Evolutionary conservation across 2,329 filamentous ascomycete species (phyloP).

Genomic region (Thermoascus crustaceus): DNA sequence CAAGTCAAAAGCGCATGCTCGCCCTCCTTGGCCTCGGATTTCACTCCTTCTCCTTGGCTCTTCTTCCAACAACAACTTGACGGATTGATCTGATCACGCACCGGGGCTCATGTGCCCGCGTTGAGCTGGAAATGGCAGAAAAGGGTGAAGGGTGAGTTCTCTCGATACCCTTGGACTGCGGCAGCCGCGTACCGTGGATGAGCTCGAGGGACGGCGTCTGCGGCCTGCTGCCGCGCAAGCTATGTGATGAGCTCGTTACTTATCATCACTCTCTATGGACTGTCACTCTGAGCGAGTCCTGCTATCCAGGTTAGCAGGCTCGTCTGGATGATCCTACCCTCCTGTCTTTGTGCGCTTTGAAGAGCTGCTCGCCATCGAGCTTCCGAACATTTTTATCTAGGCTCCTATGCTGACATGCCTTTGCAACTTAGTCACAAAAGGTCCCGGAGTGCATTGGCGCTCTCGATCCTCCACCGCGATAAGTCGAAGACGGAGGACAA

Average conservation of each 20-base stretch:
- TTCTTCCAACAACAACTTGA: neutral
- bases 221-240: too few species aligned
- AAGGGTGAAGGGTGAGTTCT: slow-evolving; percentile 23
- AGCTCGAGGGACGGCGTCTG: too few species aligned
- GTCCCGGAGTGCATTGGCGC: slow-evolving; percentile 46
- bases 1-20: neutral
- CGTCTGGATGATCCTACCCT: too few species aligned
- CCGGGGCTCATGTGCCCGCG: slow-evolving; percentile 2
- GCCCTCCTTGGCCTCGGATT: neutral
- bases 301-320: too few species aligned
- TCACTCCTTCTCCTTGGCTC: slow-evolving; percentile 3
- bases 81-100: neutral
- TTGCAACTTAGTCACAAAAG: slow-evolving; percentile 41
- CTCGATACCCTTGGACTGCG: slow-evolving; percentile 3
- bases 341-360: too few species aligned
- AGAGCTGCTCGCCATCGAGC: neutral
- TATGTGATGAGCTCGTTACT: neutral
- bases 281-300: too few species aligned
- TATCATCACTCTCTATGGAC: neutral
- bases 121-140: slow-evolving; percentile 20
- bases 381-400: neutral
- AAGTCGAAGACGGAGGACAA: slow-evolving; percentile 40
- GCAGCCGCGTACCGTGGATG: slow-evolving; percentile 14
- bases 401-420: neutral
- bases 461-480: slow-evolving; percentile 47